Percentiles rank a stretch among this genome's conserved stretches.
These are phyloP conservation scores for Begonia peltatifolia DNA, from an alignment of 306 rosid genomes.

Conservation along the genomic window DNA sequence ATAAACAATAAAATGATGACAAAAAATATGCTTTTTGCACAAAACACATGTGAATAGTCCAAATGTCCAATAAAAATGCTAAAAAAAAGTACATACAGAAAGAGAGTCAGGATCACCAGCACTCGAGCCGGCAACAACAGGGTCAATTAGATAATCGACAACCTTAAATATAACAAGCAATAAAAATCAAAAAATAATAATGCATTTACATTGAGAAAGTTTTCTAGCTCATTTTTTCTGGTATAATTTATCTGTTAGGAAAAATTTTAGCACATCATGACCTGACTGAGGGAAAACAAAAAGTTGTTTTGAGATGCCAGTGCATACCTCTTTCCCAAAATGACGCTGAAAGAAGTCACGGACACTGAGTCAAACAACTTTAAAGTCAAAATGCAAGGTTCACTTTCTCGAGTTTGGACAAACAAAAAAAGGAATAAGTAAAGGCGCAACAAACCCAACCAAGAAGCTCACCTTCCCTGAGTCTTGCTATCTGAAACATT, in stretches of 20 bases:
- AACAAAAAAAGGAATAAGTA: constrained; percentile 6
- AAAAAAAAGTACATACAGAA: constrained; percentile 53
- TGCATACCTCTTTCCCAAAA: constrained; percentile 82
- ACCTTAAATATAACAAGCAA: constrained; percentile 36
- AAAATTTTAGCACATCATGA: too few species aligned
- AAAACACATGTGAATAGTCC: background rate
- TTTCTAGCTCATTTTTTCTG: background rate
- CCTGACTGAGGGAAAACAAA: too few species aligned
- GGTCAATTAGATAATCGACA: constrained; percentile 88
- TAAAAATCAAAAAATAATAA: constrained; percentile 3
- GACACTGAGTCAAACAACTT: constrained; percentile 40
- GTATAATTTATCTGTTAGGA: background rate
- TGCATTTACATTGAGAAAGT: background rate
- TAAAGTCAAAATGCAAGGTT: constrained; percentile 4
- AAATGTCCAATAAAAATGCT: background rate
- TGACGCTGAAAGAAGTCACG: constrained; percentile 81
- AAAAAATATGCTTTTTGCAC: background rate
- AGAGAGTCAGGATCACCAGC: constrained; percentile 87
- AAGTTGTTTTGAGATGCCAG: too few species aligned
- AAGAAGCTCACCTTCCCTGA: constrained; percentile 45
- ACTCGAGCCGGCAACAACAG: constrained; percentile 83
- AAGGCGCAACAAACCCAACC: constrained; percentile 7
- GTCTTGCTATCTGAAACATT: constrained; percentile 30
- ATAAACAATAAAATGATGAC: background rate
- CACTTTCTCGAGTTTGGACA: constrained; percentile 9